These are phyloP conservation scores for Hermanozyma aechmeae DNA, from an alignment of 805 yeast species.

Conservation along the genomic window DNA sequence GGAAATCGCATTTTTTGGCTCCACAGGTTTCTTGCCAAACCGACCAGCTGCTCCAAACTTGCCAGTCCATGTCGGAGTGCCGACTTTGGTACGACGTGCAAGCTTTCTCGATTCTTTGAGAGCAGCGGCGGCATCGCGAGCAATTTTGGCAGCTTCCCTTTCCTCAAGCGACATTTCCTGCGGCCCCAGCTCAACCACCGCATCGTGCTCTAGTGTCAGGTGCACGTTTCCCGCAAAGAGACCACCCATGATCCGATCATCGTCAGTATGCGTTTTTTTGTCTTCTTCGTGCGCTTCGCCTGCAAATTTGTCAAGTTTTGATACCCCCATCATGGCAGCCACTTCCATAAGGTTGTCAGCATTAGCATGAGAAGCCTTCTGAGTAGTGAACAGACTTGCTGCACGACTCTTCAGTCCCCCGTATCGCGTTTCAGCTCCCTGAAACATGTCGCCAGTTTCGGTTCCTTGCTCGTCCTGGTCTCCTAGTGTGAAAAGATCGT, in stretches of 20 bases:
- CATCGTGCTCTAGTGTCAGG: conserved; percentile 71
- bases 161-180: conserved; percentile 50
- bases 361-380: conserved; percentile 23
- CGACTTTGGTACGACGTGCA: conserved; percentile 42
- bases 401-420: conserved; percentile 24
- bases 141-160: conserved; percentile 53
- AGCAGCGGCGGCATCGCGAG: conserved; percentile 44
- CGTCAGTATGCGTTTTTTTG: no score
- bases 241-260: conserved; percentile 63
- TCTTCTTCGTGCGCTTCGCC: conserved; percentile 36
- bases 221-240: conserved; percentile 62
- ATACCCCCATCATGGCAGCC: conserved; percentile 60
- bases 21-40: conserved; percentile 12
- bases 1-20: neutral
- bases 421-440: conserved; percentile 34
- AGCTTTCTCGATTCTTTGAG: conserved; percentile 50
- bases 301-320: conserved; percentile 57
- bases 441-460: conserved; percentile 58
- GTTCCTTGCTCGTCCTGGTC: conserved; percentile 61
- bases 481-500: conserved; percentile 80
- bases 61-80: conserved; percentile 96
- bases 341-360: conserved; percentile 64
- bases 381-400: conserved; percentile 18
- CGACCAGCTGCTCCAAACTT: conserved; percentile 79
- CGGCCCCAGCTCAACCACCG: conserved; percentile 47